phyloP scores from a whole-genome alignment of 2,329 filamentous ascomycete genomes.

The Fusarium secorum region DNA sequence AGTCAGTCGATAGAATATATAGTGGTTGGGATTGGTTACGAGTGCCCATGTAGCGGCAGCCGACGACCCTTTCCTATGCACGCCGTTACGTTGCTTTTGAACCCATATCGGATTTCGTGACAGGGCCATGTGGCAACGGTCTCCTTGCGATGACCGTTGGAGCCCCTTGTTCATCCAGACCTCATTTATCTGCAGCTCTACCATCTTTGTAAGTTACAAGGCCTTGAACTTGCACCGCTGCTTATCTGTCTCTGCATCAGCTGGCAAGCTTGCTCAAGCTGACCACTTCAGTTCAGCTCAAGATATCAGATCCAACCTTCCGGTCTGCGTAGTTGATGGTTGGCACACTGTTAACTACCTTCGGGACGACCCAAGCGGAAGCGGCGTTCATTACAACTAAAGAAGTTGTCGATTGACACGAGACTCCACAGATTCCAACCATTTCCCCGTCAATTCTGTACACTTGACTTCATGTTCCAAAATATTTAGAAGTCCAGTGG shows the following conservation, averaged over 20 bases:
- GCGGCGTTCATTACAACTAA: not conserved
- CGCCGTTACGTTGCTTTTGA: not conserved
- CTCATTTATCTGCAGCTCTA: not conserved
- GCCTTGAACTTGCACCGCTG: not conserved
- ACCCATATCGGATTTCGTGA: not conserved
- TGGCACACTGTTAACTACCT: not conserved
- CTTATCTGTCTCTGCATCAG: not conserved
- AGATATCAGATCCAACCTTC: not conserved
- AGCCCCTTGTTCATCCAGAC: accelerated
- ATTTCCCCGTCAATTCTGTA: accelerated
- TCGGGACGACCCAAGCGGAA: not conserved
- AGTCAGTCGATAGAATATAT: not conserved
- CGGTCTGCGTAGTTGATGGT: not conserved
- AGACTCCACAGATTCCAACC: not conserved
- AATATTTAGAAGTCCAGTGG: not conserved
- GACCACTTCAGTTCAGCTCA: not conserved
- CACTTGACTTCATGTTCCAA: not conserved
- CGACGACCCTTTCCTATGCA: not conserved
- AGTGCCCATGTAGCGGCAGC: not conserved
- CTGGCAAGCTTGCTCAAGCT: not conserved
- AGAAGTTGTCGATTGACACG: not conserved
- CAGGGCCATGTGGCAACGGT: not conserved
- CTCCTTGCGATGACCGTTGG: accelerated
- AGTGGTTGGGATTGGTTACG: no score
- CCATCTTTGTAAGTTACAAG: no score